Percentiles rank a stretch among this genome's conserved stretches.
These are phyloP conservation scores for Sordariomycetes sp. DNA, from an alignment of 2,329 filamentous ascomycete species.

Conservation along the genomic window DNA sequence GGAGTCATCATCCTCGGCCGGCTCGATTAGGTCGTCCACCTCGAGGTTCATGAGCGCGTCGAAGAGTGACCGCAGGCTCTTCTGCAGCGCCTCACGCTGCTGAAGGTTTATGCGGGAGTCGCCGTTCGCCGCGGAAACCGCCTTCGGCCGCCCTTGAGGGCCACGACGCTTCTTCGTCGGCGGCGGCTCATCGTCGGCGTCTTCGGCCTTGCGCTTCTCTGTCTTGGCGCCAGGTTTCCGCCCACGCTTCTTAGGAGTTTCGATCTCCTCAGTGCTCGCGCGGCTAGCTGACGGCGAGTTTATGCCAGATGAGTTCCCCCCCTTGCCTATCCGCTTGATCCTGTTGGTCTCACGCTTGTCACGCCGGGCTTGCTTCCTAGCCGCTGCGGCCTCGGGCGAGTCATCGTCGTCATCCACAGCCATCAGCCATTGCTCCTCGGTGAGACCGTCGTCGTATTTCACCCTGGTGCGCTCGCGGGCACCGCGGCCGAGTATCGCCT, in stretches of 20 bases:
- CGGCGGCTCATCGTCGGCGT: slow-evolving; percentile 66
- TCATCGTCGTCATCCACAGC: slow-evolving; percentile 97
- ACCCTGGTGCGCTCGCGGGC: slow-evolving; percentile 91
- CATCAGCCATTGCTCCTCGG: slow-evolving; percentile 98
- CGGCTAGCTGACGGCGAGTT: slow-evolving; percentile 70
- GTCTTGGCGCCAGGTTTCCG: slow-evolving; percentile 64
- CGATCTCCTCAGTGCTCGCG: slow-evolving; percentile 73
- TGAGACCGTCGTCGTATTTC: slow-evolving; percentile 92
- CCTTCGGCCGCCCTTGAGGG: slow-evolving; percentile 59
- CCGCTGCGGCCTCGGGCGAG: slow-evolving; percentile 82
- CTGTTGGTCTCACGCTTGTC: slow-evolving; percentile 72
- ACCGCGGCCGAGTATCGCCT: slow-evolving; percentile 69
- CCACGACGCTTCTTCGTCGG: slow-evolving; percentile 71
- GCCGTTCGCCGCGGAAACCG: slow-evolving; percentile 22
- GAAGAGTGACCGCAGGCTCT: slow-evolving; percentile 65
- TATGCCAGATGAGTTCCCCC: slow-evolving; percentile 26
- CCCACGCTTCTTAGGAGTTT: slow-evolving; percentile 70
- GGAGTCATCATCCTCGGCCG: slow-evolving; percentile 37
- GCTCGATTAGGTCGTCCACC: slow-evolving; percentile 57
- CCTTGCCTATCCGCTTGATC: slow-evolving; percentile 40
- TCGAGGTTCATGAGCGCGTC: slow-evolving; percentile 77
- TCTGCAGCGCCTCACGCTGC: slow-evolving; percentile 69
- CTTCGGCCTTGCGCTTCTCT: slow-evolving; percentile 83
- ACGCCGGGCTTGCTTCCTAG: slow-evolving; percentile 76
- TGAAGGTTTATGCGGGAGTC: slow-evolving; percentile 41